Evolutionary conservation across 1,139 yeast genomes (phyloP), one percentile per base, ranked within the genome.

Genomic region (Blastobotrys ciferrii): DNA sequence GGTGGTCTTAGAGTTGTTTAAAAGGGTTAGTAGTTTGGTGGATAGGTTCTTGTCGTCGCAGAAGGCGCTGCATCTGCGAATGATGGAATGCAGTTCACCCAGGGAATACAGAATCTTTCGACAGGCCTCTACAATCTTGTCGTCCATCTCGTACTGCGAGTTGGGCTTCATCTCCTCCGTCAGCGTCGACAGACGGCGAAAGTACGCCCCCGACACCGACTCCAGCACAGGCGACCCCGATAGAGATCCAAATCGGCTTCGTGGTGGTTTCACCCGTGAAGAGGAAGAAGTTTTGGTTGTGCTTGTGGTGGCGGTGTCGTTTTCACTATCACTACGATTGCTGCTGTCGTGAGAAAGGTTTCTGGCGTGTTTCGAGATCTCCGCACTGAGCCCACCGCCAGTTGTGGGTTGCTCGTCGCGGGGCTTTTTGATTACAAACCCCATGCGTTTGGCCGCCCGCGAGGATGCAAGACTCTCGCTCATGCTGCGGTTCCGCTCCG

Each of bases 71-170:
- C 84, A 79, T 50, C 87, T 74, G 53, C 87, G 71, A 6, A 87
- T 74, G 2, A 84, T 81, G 32, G 83, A 78, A 56, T 84, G 89
- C 45, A 86, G 73, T 59, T 86, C 94, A 43, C 86, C 81, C 48
- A 84, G 77, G 4, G 67, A 54, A 54, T 67, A 70, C 15, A 70
- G 56, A 12, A 70, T 58, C n/a, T 67, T 68, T 17, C 71, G 61
- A 12, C 69, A 62, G 6, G 70, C 61, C 42, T 67, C 70, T 3
- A 67, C 58, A n/a, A 63, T 49, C 30, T 56, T 49, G 15, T 50
- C 49, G 25, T 53, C 50, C 7, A 56, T 20, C 20, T 53, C 56
- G 39, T 33, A 51, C 32, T 32, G 35, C 15, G 48, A 32, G 14
- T 31, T 36, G 7, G 50, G 45, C 38, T 48, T 53, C 47, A 45